Base-by-base conservation (phyloP, 2,329 filamentous ascomycete genomes). In the Ophiocordyceps australis region DNA sequence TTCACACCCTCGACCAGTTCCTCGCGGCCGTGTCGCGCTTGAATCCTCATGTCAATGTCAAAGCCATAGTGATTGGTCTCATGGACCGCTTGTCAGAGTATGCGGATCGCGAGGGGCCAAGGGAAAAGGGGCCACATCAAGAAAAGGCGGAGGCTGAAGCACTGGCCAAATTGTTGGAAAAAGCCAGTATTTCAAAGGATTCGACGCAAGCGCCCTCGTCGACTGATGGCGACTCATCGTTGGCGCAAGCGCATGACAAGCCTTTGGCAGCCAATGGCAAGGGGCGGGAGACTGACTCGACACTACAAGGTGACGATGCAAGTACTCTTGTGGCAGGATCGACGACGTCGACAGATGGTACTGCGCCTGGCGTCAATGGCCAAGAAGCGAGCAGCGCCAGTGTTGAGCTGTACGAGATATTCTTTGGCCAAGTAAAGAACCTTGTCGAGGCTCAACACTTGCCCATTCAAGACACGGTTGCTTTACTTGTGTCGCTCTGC, bases 51-150 rank as follows among this genome's bases (percentile, higher is more conserved):
- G 89, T 98, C 41, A 93, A 98, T 38, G 74, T 98, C 54, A 98
- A 98, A 56, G 79, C 80, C 24, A 98, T 98, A 30, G 86, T 98
- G 8, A 94, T 95, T 44, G 89, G 86, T 15, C 61, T 98, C 32
- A 98, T 98, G 91, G 86, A 98, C 45, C 73, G 89, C 20, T 55
- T 98, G 17, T 94, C 89, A 6, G 76, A 83, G 28, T 98, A 93
- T 49, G 86, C 89, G n/a, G 77, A 89, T 39, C 68, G 85, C 29
- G 86, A 95, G 50, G 68, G 80, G 4, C 69, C 80, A 36, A 65
- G 68, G 14, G 74, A 79, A 29, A 62, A 68, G 13, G 60, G 65
- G 5, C 74, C 81, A 28, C 70, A 85, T 37, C 72, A 72, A 36
- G 72, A 73, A 34, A 76, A 81, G 49, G 59, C 70, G 16, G 89